Base-by-base conservation (phyloP, 371 early-diverging fungal genomes). In the Actinomortierella wolfii region DNA sequence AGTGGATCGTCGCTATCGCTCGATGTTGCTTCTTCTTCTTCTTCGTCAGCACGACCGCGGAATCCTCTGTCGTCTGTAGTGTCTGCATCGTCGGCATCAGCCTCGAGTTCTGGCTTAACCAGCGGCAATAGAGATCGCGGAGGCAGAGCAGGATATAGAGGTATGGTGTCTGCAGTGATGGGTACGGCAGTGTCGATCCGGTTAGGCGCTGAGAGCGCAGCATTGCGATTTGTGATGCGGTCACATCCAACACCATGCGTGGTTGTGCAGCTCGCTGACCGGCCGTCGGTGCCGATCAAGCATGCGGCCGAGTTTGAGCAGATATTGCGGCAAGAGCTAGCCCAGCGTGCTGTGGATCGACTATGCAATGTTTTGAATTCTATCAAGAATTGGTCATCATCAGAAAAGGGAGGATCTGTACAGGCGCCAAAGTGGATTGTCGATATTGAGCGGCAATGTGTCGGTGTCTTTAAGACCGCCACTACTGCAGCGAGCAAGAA, bases 221-320 rank as follows among this genome's bases (percentile, higher is more conserved):
- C 64, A 1, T 25, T 74, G 23, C 59, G 74, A 18, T 67, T 67
- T 17, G 67, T 74, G 2, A 40, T 67, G 17, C 58, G 74, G n/a
- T 67, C 74, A 1, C 59, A 74, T 23, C 74, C 74, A 2, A 51
- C 64, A 7, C 74, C 74, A 2, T 67, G 74, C 54, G 67, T 67
- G 20, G 54, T 67, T 1, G 50, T 67, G 25, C 74, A 74, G 39
- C 56, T 59, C 18, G 48, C 64, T 11, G 67, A 74, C 25, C 63
- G 74, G 6, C 74, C 74, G 4, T 54, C 61, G 15, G 40, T 26
- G n/a, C 74, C 74, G 11, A 58, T 74, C 29, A 67, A 59, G 48
- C 74, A 74, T 47, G 51, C 67, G 4, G 49, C 74, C 1, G 67
- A 74, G 51, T 74, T 74, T 43, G 74, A 74, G 43, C 45, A 46